Evolutionary conservation across 257 asterid species (phyloP), one percentile per base, ranked within the genome.

Genomic region (Buddleja alternifolia): DNA sequence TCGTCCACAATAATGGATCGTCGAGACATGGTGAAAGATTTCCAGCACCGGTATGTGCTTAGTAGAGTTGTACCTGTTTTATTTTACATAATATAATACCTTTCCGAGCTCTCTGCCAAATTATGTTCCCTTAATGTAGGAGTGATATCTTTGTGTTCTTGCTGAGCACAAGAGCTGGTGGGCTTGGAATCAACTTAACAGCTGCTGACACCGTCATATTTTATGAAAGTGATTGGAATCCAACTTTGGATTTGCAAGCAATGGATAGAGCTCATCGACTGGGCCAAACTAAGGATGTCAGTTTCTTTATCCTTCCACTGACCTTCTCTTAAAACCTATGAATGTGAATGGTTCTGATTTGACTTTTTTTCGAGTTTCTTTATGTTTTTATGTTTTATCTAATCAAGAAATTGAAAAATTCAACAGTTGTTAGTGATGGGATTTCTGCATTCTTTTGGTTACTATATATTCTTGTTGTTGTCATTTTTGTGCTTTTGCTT

Each of bases 151-250:
- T 93, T 78, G 97, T 93, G 71, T 93, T 93, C 86, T 74, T 93
- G 84, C 86, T 93, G 86, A 90, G 97, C 84, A 93, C 99, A 68
- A 83, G 99, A 77, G 97, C 97, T 78, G 99, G 97, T 73, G 99
- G 99, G 46, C 86, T 93, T 79, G 99, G 99, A 58, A 93, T 93
- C 78, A 93, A 93, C 84, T 83, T 93, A 85, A 91, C 97, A 1
- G 97, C 96, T 41, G 99, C 97, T 16, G 97, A 93, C 75, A 90
- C 99, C 2, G 99, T 93, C 74, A 93, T 93, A 80, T 93, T 93
- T 70, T 93, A 93, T 69, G 99, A 93, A 80, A 93, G 97, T 76
- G 99, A 93, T 82, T 93, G 99, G 99, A 93, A 93, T 75, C 99
- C 99, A 11, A 90, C 99, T 59, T 74, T 93, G 78, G 99, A 93